These are phyloP conservation scores for Tilletia horrida DNA, from an alignment of 1,284 basidiomycete species.

Conservation along the genomic window DNA sequence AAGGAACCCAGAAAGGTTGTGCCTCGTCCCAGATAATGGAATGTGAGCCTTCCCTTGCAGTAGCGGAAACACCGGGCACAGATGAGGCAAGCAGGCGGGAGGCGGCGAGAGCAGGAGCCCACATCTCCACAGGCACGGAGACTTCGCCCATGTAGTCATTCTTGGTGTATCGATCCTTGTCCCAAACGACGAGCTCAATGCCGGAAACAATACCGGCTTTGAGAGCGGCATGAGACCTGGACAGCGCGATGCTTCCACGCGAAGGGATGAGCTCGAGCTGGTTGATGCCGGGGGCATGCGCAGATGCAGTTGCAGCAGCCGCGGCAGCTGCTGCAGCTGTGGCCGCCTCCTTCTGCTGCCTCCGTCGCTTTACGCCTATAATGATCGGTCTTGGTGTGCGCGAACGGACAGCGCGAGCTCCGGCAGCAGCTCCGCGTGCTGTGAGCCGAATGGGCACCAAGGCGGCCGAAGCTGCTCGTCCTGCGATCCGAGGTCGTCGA, in stretches of 20 bases:
- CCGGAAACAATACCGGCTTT: slow-evolving; percentile 61
- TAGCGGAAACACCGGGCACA: background rate
- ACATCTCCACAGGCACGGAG: slow-evolving; percentile 71
- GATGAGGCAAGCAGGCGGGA: background rate
- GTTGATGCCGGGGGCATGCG: background rate
- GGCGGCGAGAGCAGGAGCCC: slow-evolving; percentile 60
- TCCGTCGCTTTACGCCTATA: slow-evolving; percentile 13
- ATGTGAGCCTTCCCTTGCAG: slow-evolving; percentile 14
- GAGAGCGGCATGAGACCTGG: slow-evolving; percentile 11
- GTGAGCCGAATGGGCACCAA: slow-evolving; percentile 37
- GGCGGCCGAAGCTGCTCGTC: slow-evolving; percentile 6
- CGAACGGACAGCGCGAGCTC: slow-evolving; percentile 36
- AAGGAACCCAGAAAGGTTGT: slow-evolving; percentile 35
- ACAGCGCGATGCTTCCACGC: slow-evolving; percentile 34
- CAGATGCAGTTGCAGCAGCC: background rate
- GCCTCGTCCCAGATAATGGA: slow-evolving; percentile 29
- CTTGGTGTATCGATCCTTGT: slow-evolving; percentile 68
- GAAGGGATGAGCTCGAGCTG: slow-evolving; percentile 22
- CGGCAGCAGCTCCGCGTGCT: slow-evolving; percentile 30
- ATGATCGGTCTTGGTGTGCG: slow-evolving; percentile 45
- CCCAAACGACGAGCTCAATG: slow-evolving; percentile 86
- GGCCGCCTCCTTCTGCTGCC: background rate
- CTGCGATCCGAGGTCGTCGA: slow-evolving; percentile 1
- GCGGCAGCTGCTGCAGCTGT: background rate
- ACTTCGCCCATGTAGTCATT: slow-evolving; percentile 93